Evolutionary conservation across 305 asterid genomes (phyloP).

Genomic region (Fraxinus dipetala): DNA sequence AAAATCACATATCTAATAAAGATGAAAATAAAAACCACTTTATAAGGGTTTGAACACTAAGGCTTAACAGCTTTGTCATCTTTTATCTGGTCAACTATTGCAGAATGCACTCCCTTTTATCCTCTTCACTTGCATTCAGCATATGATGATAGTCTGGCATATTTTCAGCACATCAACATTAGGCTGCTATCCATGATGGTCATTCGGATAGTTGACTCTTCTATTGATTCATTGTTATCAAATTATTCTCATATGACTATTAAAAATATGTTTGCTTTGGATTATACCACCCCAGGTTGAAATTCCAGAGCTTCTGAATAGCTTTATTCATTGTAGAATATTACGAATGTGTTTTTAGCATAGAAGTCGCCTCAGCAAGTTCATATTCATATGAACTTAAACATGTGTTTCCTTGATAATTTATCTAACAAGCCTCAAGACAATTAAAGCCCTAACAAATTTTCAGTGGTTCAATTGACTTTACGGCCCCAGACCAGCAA

Average conservation of each 20-base stretch:
- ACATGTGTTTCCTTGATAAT: conserved; percentile 17
- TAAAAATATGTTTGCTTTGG: conserved; percentile 3
- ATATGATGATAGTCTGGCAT: conserved; percentile 12
- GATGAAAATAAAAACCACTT: neutral
- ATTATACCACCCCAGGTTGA: conserved; percentile 19
- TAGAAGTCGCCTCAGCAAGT: neutral
- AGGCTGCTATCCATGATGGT: neutral
- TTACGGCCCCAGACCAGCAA: conserved; percentile 14
- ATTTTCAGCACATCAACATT: conserved; percentile 1
- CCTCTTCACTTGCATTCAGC: conserved; percentile 15
- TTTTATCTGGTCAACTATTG: neutral
- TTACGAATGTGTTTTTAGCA: neutral
- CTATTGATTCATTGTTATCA: conserved; percentile 3
- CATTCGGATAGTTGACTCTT: neutral
- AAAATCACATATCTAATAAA: neutral
- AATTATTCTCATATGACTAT: neutral
- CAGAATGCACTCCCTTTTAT: conserved; percentile 3
- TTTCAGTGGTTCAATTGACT: conserved; percentile 8
- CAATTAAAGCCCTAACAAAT: neutral
- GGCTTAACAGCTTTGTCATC: neutral
- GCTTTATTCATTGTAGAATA: neutral
- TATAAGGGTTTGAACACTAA: too few species aligned
- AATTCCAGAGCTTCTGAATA: conserved; percentile 19
- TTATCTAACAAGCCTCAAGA: conserved; percentile 15
- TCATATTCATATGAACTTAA: conserved; percentile 10